phyloP scores from a whole-genome alignment of 345 rosid species.

The Eucalyptus regnans region DNA sequence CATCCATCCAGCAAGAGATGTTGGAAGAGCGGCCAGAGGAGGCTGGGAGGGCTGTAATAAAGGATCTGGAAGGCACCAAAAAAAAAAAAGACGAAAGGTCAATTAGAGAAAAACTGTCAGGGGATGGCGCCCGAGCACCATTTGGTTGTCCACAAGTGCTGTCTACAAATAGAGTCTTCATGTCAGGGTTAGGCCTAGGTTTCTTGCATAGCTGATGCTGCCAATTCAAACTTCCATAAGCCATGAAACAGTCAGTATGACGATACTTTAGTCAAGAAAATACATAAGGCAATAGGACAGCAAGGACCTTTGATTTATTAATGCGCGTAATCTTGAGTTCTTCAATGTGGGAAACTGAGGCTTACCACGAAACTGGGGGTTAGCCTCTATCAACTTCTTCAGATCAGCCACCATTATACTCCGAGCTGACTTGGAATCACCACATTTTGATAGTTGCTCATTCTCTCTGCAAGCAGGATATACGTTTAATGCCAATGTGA shows the following conservation, averaged over 20 bases:
- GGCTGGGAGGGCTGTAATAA: conserved; percentile 62
- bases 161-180: conserved; percentile 67
- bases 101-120: background rate
- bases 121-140: conserved; percentile 67
- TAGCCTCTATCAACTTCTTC: conserved; percentile 75
- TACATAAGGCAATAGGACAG: background rate
- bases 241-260: background rate
- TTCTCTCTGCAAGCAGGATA: conserved; percentile 35
- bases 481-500: background rate
- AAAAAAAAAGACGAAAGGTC: too few relatives aligned
- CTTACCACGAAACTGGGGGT: conserved; percentile 82
- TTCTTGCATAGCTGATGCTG: conserved; percentile 83
- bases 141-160: conserved; percentile 62
- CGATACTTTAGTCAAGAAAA: background rate
- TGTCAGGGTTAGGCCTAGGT: conserved; percentile 75
- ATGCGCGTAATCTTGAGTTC: conserved; percentile 66
- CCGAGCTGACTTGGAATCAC: conserved; percentile 82
- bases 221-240: conserved; percentile 57
- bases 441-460: conserved; percentile 75
- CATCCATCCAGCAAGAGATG: conserved; percentile 69
- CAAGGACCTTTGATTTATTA: conserved; percentile 71
- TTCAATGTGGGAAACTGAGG: conserved; percentile 75
- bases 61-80: background rate
- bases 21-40: conserved; percentile 43
- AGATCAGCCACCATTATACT: conserved; percentile 71